A percentile compares a stretch with the other conserved stretches of the same genome.
Evolutionary conservation across 2,329 filamentous ascomycete genomes (phyloP).

Genomic region (Chaetothyriales sp.): DNA sequence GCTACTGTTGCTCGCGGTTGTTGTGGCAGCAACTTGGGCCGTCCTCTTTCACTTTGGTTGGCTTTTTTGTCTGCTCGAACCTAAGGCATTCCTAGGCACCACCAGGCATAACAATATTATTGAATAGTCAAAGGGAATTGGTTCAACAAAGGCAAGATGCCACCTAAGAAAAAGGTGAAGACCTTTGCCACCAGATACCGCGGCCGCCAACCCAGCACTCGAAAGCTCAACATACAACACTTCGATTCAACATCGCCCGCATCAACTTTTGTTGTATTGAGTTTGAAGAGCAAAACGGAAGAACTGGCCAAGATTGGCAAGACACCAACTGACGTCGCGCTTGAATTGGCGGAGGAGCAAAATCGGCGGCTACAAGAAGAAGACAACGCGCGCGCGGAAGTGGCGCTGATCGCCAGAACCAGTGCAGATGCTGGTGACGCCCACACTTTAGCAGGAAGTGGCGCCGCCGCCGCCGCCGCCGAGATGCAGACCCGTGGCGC

Average conservation of each 20-base stretch:
- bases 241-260: neutral
- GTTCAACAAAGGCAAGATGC: neutral
- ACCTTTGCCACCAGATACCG: neutral
- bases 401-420: neutral
- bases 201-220: neutral
- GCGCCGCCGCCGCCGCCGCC: neutral
- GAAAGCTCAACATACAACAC: neutral
- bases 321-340: neutral
- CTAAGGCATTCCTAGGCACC: neutral
- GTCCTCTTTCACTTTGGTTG: neutral
- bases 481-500: constrained; percentile 3
- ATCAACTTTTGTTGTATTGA: neutral
- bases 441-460: neutral
- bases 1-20: too few species aligned
- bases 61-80: neutral
- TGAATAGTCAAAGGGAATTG: neutral
- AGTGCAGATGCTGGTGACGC: neutral
- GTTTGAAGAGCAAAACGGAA: neutral
- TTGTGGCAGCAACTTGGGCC: neutral
- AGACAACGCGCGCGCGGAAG: neutral
- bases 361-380: neutral
- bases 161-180: neutral
- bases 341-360: neutral
- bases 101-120: neutral
- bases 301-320: neutral